Conservation (phyloP, 2,329 filamentous ascomycete genomes). For the Corniculantispora saksenae region DNA sequence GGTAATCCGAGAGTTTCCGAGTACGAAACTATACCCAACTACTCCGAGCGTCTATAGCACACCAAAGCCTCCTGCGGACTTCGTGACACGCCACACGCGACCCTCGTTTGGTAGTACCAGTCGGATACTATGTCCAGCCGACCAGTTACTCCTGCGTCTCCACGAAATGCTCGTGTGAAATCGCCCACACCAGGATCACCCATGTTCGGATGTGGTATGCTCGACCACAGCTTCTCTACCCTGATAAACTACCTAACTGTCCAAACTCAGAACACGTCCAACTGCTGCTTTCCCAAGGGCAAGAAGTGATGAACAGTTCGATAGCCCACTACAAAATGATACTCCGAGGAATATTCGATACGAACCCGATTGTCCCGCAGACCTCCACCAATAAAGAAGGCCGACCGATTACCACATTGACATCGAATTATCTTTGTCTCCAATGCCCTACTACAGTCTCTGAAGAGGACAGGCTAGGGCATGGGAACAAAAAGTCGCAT, state of each 20-base stretch:
- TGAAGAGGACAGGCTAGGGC: constrained; percentile 64
- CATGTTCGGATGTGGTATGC: constrained; percentile 64
- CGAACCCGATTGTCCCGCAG: constrained; percentile 63
- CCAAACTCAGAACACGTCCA: constrained; percentile 66
- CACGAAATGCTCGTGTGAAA: constrained; percentile 62
- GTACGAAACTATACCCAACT: background rate
- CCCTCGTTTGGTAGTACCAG: background rate
- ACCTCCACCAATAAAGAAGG: constrained; percentile 62
- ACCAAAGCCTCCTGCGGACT: background rate
- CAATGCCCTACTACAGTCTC: constrained; percentile 71
- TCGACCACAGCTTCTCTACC: constrained; percentile 11
- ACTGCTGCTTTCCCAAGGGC: constrained; percentile 60
- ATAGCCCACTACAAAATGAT: constrained; percentile 73
- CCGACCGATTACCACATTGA: constrained; percentile 60
- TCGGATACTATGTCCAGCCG: constrained; percentile 43
- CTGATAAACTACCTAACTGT: constrained; percentile 31
- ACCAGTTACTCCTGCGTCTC: constrained; percentile 53
- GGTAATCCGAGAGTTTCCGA: background rate
- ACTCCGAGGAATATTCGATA: constrained; percentile 69
- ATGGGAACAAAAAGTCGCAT: constrained; percentile 70
- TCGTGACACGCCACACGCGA: constrained; percentile 11
- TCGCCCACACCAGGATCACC: constrained; percentile 59
- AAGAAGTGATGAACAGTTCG: constrained; percentile 67
- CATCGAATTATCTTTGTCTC: constrained; percentile 70
- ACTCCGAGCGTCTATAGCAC: background rate